These are phyloP conservation scores for Colletotrichum navitas DNA, from an alignment of 2,329 filamentous ascomycete genomes.

Conservation along the genomic window DNA sequence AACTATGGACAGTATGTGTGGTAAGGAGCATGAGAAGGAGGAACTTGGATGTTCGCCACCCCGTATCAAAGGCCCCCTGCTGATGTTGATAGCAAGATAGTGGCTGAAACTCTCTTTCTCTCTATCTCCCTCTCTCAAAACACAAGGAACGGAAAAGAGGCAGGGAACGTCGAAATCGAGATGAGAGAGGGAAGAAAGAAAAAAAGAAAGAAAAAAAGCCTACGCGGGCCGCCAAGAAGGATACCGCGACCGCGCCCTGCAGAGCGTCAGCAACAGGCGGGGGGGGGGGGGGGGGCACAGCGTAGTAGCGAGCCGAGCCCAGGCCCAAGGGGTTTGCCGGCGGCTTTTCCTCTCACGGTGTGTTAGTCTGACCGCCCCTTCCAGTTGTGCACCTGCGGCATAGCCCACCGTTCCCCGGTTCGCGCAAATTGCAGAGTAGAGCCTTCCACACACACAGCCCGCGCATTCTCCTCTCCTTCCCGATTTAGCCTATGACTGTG, in stretches of 20 bases:
- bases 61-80: neutral
- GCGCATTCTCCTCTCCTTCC: constrained; percentile 8
- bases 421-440: constrained; percentile 12
- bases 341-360: neutral
- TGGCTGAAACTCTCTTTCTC: neutral
- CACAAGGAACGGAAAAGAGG: neutral
- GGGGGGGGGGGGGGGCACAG: neutral
- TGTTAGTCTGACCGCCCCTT: constrained; percentile 41
- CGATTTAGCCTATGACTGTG: constrained; percentile 9
- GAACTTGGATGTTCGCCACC: neutral
- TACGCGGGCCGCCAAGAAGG: neutral
- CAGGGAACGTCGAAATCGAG: neutral
- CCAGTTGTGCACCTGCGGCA: constrained; percentile 5
- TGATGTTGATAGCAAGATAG: neutral
- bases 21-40: neutral
- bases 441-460: constrained; percentile 12
- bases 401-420: constrained; percentile 7
- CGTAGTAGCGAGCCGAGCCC: neutral
- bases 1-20: too few relatives aligned
- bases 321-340: neutral
- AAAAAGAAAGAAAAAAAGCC: neutral
- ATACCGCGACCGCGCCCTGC: neutral
- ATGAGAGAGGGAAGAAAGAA: too few relatives aligned
- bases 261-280: constrained; percentile 8
- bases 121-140: neutral